Percentiles rank a stretch among this genome's conserved stretches.
phyloP scores from a whole-genome alignment of 2,329 filamentous ascomycete genomes.

The Proliferodiscus dingleyae region DNA sequence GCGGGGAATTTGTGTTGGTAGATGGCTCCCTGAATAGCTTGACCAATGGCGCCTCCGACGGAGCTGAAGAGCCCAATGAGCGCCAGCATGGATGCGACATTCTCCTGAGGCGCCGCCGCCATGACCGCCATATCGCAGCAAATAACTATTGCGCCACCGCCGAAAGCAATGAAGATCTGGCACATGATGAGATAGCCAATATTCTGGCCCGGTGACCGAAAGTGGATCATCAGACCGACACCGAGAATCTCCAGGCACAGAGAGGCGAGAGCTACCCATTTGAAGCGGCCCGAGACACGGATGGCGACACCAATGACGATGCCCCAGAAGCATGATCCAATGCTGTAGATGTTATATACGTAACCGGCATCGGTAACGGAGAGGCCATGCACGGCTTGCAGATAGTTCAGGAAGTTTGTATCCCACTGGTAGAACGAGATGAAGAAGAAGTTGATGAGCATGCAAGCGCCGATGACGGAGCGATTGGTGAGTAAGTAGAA shows the following conservation, averaged over 20 bases:
- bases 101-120: slow-evolving; percentile 54
- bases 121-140: slow-evolving; percentile 56
- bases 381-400: slow-evolving; percentile 49
- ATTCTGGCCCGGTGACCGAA: slow-evolving; percentile 46
- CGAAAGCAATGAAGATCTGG: slow-evolving; percentile 55
- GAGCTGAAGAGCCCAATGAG: slow-evolving; percentile 56
- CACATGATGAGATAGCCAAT: slow-evolving; percentile 53
- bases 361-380: slow-evolving; percentile 46
- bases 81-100: slow-evolving; percentile 56
- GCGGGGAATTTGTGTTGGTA: slow-evolving; percentile 54
- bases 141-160: slow-evolving; percentile 53
- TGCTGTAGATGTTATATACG: slow-evolving; percentile 44
- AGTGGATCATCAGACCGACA: slow-evolving; percentile 53
- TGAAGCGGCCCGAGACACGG: slow-evolving; percentile 23
- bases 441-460: slow-evolving; percentile 39
- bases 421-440: slow-evolving; percentile 49
- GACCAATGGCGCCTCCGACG: slow-evolving; percentile 56
- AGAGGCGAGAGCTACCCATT: slow-evolving; percentile 20
- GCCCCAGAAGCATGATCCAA: slow-evolving; percentile 46
- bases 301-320: slow-evolving; percentile 43
- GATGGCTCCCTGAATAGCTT: slow-evolving; percentile 58
- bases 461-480: slow-evolving; percentile 45
- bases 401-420: slow-evolving; percentile 49
- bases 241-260: slow-evolving; percentile 39
- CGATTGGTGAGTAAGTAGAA: slow-evolving; percentile 45